Evolutionary conservation across 768 basidiomycete species (phyloP).

Genomic region (Auricularia auricula-judae): DNA sequence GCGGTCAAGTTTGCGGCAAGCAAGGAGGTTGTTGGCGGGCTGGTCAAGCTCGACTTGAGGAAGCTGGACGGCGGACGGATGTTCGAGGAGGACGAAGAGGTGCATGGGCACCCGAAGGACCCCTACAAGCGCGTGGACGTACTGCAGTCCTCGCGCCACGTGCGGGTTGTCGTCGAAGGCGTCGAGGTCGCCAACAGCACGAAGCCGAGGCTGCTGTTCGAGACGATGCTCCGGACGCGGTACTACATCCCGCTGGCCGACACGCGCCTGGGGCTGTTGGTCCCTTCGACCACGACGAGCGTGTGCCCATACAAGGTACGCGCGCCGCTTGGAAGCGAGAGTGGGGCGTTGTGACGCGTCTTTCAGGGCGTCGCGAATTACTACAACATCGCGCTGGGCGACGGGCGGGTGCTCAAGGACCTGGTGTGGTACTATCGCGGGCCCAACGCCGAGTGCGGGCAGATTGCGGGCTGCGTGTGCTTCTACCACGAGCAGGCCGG

Average conservation of each 20-base stretch:
- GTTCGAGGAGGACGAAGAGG: slow-evolving; percentile 60
- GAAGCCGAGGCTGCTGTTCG: slow-evolving; percentile 43
- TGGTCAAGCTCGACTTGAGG: slow-evolving; percentile 29
- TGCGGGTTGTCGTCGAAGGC: slow-evolving; percentile 50
- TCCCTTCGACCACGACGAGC: slow-evolving; percentile 33
- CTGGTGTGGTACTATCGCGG: slow-evolving; percentile 57
- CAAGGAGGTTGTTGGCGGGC: slow-evolving; percentile 29
- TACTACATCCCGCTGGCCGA: slow-evolving; percentile 54
- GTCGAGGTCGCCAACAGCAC: slow-evolving; percentile 50
- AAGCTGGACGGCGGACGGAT: slow-evolving; percentile 41
- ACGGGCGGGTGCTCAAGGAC: slow-evolving; percentile 33
- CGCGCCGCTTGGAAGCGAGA: neutral
- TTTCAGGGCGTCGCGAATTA: slow-evolving; percentile 49
- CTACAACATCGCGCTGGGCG: slow-evolving; percentile 37
- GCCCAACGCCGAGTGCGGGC: slow-evolving; percentile 38
- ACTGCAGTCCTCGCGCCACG: slow-evolving; percentile 46
- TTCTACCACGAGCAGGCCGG: slow-evolving; percentile 52
- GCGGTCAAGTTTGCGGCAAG: slow-evolving; percentile 22
- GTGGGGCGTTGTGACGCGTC: neutral
- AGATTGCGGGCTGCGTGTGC: slow-evolving; percentile 39
- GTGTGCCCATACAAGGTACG: slow-evolving; percentile 57
- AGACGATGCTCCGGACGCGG: slow-evolving; percentile 44
- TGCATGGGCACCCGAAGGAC: slow-evolving; percentile 53
- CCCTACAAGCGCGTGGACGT: slow-evolving; percentile 65
- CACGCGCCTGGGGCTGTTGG: slow-evolving; percentile 38